These are phyloP conservation scores for Cyclospora cayetanensis DNA, from an alignment of 169 alveolate species.

Conservation along the genomic window DNA sequence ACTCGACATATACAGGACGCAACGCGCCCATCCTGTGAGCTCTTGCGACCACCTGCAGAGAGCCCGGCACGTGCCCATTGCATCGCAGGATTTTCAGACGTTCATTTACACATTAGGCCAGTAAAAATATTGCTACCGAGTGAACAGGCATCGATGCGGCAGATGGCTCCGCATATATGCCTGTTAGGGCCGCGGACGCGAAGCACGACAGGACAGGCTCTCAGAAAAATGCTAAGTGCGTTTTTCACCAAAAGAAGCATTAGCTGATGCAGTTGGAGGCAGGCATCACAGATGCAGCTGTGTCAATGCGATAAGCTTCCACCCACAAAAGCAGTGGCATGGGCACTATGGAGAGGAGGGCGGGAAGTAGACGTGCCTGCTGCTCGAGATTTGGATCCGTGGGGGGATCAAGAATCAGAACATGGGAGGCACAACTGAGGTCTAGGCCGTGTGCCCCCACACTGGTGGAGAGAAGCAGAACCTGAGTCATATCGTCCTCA, in stretches of 20 bases:
- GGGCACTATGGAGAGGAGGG: background rate
- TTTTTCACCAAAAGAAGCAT: background rate
- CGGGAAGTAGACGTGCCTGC: constrained; percentile 19
- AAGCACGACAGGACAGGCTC: no score
- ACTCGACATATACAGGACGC: constrained; percentile 62
- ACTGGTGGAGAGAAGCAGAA: constrained; percentile 54
- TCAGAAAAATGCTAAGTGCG: no score
- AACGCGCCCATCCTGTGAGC: constrained; percentile 71
- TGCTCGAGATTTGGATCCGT: constrained; percentile 71
- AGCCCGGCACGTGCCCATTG: no score
- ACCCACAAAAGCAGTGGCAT: background rate
- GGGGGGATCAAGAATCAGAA: constrained; percentile 70
- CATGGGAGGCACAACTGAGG: constrained; percentile 71
- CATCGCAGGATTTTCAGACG: no score
- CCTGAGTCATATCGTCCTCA: constrained; percentile 41
- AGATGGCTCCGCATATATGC: no score
- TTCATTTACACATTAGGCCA: no score
- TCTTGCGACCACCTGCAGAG: constrained; percentile 60
- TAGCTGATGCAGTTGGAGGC: constrained; percentile 4
- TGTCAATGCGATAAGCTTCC: background rate
- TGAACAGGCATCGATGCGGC: no score
- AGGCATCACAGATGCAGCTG: background rate
- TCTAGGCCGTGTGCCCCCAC: constrained; percentile 73
- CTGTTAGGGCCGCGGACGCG: no score
- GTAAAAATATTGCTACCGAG: no score